Base-by-base conservation (phyloP, 2,329 filamentous ascomycete species). In the Calonectria pauciramosa region DNA sequence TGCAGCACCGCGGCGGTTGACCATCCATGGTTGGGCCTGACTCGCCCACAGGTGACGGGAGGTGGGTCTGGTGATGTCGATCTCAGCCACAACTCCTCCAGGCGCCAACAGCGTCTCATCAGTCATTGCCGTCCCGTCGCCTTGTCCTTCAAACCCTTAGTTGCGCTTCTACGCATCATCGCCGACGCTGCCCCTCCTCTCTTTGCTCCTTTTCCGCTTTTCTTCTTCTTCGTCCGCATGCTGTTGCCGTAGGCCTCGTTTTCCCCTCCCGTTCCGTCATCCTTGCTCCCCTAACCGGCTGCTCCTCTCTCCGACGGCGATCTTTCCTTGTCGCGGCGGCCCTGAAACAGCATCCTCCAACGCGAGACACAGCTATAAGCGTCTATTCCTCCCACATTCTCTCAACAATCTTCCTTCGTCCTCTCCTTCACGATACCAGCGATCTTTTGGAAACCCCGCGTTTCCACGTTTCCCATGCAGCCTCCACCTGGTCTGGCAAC, bases 401-500 rank as follows among this genome's bases (percentile, higher is more conserved):
- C 70, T 60, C 59, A 9, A 49, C 52, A 18, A 32, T 26, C 32
- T 36, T 26, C 26, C 16, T 34, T 70, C 38, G 20, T 28, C 28
- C 34, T 64, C 73, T 59, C 59, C 30, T 18, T 49, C 26, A 32
- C 26, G n/a, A 60, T 30, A 65, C 49, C 18, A 52, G 16, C 30
- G 30, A 41, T 7, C 34, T n/a, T 44, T 41, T n/a, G 67, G 60
- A 70, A 70, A 76, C 72, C 47, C 54, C 51, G 59, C 41, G 47
- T 68, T 72, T 49, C 68, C 70, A 14, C n/a, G 36, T 32, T 52
- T 28, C 44, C 30, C 32, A 81, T 81, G 80, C 80, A 75, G 34
- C 78, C 80, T 44, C 78, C 80, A 34, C 23, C 77, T 13, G 75
- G 75, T 47, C 75, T 79, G 73, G 77, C 75, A 59, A 38, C 75